Percentiles rank a stretch among this genome's conserved stretches.
Conservation (phyloP, 331 rosid genomes). For the Malus hybrid region DNA sequence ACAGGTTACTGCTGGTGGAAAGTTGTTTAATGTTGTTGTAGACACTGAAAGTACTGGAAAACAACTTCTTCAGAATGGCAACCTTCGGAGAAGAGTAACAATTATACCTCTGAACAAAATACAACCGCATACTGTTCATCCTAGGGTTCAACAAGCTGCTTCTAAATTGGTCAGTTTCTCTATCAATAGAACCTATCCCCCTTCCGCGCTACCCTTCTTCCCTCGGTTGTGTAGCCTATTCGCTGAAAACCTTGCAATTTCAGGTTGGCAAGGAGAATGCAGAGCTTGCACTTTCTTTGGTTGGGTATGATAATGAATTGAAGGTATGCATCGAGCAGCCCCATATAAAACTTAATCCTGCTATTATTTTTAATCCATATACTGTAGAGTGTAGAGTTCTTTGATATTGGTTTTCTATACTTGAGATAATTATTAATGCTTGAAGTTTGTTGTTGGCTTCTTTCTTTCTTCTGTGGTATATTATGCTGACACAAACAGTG, state of each 20-base stretch:
- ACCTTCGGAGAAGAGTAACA: conserved; percentile 86
- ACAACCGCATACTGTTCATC: conserved; percentile 45
- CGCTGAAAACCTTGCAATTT: conserved; percentile 17
- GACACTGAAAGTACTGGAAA: conserved; percentile 90
- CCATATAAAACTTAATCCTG: not conserved
- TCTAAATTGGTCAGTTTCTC: conserved; percentile 53
- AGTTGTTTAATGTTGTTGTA: conserved; percentile 88
- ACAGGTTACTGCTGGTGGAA: conserved; percentile 97
- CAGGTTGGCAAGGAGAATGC: conserved; percentile 94
- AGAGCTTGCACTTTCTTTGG: conserved; percentile 79
- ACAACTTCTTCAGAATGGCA: conserved; percentile 79
- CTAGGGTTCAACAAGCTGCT: conserved; percentile 63
- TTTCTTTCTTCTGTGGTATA: not conserved
- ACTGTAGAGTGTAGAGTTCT: not conserved
- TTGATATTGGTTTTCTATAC: not conserved
- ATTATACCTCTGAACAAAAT: conserved; percentile 94
- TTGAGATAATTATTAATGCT: not conserved
- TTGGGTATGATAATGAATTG: conserved; percentile 78
- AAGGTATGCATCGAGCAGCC: conserved; percentile 39
- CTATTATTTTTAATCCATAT: not conserved
- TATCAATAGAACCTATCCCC: not conserved
- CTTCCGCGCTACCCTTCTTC: not conserved
- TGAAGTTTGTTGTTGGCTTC: conserved; percentile 6
- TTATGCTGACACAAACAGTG: not conserved
- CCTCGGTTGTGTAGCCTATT: conserved; percentile 1